Evolutionary conservation across 768 basidiomycete genomes (phyloP), one percentile per base, ranked within the genome.

Genomic region (Saitozyma sp.): DNA sequence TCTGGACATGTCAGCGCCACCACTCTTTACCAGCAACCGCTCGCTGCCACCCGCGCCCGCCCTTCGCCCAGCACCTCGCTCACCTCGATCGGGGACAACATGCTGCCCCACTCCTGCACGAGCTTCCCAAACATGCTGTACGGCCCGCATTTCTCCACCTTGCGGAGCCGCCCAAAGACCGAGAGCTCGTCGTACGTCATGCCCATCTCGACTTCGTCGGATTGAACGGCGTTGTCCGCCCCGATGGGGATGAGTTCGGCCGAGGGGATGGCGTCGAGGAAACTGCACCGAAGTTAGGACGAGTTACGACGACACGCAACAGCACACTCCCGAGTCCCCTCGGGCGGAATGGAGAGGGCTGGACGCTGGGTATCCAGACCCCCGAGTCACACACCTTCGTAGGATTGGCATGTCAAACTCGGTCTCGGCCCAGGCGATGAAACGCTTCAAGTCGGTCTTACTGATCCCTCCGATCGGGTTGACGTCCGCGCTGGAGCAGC

Each of bases 121-220:
- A 99, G 83, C 81, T 97, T 97, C 41, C 91, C 94, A 76, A 95
- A 99, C 83, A 89, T 97, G 83, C 91, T 91, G 80, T 94, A 98
- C 2, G 96, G 95, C 3, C 96, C 96, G 77, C 92, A 93, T 81
- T 98, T 98, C 72, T 96, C 93, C 46, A 95, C 86, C 80, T 99
- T 98, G 56, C 96, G 86, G 29, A 99, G 84, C 38, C 94, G 84
- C 29, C 95, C 96, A 69, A 93, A 95, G 17, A 92, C 86, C 10
- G 92, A 94, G 17, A 99, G 83, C 69, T 98, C 96, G 69, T 97
- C 90, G 74, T 97, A 98, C 0, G 95, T 96, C 96, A 98, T 98
- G 9, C 95, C 95, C 95, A 98, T 98, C 73, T 98, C 95, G 59
- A 89, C 93, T 84, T 99, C 96, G 71, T 99, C 96, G 0, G 93